phyloP scores from a whole-genome alignment of 192 early-diverging fungal species.

The Backusella morwellensis region DNA sequence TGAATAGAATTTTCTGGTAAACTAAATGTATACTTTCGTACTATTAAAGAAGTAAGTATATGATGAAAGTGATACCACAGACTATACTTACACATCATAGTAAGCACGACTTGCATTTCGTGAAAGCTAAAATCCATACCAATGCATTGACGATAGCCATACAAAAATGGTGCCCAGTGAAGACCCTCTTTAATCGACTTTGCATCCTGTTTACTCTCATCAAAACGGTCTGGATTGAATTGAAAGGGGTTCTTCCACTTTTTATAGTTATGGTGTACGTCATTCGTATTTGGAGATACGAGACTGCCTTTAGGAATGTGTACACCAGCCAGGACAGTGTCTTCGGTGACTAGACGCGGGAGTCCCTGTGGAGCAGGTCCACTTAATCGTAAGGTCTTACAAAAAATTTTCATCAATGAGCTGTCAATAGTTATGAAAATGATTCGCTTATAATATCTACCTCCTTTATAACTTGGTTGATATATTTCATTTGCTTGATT shows the following conservation, averaged over 20 bases:
- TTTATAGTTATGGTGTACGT: slow-evolving; percentile 9
- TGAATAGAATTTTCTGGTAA: slow-evolving; percentile 22
- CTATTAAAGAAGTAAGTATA: neutral
- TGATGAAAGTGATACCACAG: neutral
- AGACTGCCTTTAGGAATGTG: slow-evolving; percentile 23
- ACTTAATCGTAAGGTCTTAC: slow-evolving; percentile 11
- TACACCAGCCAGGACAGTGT: slow-evolving; percentile 15
- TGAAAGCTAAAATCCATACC: slow-evolving; percentile 60
- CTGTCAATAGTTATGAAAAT: neutral
- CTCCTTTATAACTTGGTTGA: slow-evolving; percentile 54
- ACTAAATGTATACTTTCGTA: slow-evolving; percentile 20
- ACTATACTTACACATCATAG: slow-evolving; percentile 39
- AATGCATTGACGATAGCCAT: slow-evolving; percentile 58
- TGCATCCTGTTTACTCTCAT: neutral
- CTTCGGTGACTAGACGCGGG: slow-evolving; percentile 16
- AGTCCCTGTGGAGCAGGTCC: neutral
- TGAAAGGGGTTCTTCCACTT: slow-evolving; percentile 40
- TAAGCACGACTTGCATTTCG: slow-evolving; percentile 51
- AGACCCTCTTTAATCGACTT: neutral
- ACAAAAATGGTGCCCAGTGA: slow-evolving; percentile 54
- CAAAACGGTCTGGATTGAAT: slow-evolving; percentile 54
- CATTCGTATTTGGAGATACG: slow-evolving; percentile 4
- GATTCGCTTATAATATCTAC: neutral
- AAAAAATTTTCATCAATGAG: neutral
- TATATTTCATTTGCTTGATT: slow-evolving; percentile 47